Evolutionary conservation across 129 eudicot species (phyloP).

Genomic region (Saussurea involucrata): DNA sequence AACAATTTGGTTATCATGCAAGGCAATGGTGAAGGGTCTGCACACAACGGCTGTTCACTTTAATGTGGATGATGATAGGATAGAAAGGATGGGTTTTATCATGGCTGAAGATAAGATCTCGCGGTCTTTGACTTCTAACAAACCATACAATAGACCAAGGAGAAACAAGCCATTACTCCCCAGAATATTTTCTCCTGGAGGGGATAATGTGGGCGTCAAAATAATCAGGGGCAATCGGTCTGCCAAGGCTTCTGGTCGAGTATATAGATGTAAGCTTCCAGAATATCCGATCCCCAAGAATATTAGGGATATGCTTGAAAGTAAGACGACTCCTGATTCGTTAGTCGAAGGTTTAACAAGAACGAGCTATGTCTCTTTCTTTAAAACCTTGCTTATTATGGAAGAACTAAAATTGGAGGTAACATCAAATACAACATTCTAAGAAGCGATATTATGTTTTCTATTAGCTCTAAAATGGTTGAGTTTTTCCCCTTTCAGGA

Average conservation of each 20-base stretch:
- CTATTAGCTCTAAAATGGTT: conserved; percentile 7
- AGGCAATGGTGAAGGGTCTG: conserved; percentile 68
- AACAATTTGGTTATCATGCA: conserved; percentile 76
- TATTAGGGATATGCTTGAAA: conserved; percentile 46
- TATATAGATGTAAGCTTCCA: conserved; percentile 41
- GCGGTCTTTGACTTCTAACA: conserved; percentile 56
- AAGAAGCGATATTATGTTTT: neutral
- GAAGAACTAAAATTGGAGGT: conserved; percentile 91
- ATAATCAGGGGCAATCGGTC: conserved; percentile 65
- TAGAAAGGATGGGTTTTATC: conserved; percentile 71
- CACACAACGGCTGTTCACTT: conserved; percentile 77
- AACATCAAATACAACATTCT: neutral
- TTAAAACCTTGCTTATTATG: conserved; percentile 53
- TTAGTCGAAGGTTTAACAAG: conserved; percentile 48
- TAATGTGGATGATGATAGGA: conserved; percentile 53
- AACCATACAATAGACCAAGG: conserved; percentile 42
- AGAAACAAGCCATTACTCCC: conserved; percentile 39
- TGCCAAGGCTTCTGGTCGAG: conserved; percentile 34
- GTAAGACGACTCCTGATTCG: conserved; percentile 46
- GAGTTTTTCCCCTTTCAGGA: conserved; percentile 34
- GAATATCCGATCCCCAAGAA: conserved; percentile 52
- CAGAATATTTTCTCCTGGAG: conserved; percentile 24
- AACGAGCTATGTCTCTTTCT: conserved; percentile 52
- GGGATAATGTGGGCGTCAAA: conserved; percentile 11
- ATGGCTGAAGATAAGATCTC: conserved; percentile 83